phyloP scores from a whole-genome alignment of 331 rosid genomes.

The Rhamnella rubrinervis region DNA sequence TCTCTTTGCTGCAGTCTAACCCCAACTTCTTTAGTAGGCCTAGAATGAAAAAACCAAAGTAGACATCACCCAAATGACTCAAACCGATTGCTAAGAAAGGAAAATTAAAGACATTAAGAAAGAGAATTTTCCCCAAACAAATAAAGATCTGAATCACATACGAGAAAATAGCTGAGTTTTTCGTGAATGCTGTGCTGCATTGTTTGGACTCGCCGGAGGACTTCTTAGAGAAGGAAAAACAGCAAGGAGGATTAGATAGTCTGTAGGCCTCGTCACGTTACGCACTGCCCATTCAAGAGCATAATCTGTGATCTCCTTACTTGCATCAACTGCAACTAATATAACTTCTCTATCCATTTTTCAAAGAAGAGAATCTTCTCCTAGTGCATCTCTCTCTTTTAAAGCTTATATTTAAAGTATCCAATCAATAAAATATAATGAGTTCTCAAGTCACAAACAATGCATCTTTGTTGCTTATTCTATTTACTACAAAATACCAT shows the following conservation, averaged over 20 bases:
- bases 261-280: slow-evolving; percentile 18
- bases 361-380: no score
- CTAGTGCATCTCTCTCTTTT: background rate
- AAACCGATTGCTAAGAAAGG: background rate
- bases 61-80: no score
- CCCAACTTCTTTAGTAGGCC: slow-evolving; percentile 21
- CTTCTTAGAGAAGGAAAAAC: slow-evolving; percentile 17
- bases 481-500: no score
- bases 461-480: no score
- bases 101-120: background rate
- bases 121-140: background rate
- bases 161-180: slow-evolving; percentile 23
- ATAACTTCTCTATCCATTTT: slow-evolving; percentile 24
- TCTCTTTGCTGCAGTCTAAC: background rate
- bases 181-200: slow-evolving; percentile 1
- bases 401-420: background rate
- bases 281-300: slow-evolving; percentile 24
- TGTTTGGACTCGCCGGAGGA: background rate
- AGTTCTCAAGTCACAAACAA: no score
- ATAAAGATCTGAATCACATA: background rate
- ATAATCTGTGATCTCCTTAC: slow-evolving; percentile 19
- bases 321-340: slow-evolving; percentile 31
- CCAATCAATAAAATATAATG: no score
- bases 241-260: slow-evolving; percentile 21
- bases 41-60: slow-evolving; percentile 6